phyloP scores from a whole-genome alignment of 2,329 filamentous ascomycete species.

The Ascochyta fabae region DNA sequence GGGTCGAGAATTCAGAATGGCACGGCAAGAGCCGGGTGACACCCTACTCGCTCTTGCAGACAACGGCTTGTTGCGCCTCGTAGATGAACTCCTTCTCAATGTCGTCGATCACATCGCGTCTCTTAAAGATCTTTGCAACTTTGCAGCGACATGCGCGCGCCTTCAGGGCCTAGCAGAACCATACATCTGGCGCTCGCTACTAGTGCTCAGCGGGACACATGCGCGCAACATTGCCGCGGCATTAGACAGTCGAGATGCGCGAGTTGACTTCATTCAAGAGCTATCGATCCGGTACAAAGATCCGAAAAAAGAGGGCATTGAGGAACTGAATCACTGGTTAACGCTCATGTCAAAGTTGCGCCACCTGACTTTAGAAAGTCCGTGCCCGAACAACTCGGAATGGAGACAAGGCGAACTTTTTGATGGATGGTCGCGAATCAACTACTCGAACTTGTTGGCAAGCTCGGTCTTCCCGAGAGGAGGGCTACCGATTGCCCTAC shows the following conservation, averaged over 20 bases:
- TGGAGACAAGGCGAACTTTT: slow-evolving; percentile 33
- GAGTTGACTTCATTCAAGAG: slow-evolving; percentile 35
- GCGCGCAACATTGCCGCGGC: slow-evolving; percentile 32
- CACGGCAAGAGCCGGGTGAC: slow-evolving; percentile 22
- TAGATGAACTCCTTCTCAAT: slow-evolving; percentile 44
- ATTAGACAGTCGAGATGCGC: slow-evolving; percentile 31
- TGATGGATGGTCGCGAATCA: slow-evolving; percentile 38
- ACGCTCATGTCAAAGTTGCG: slow-evolving; percentile 37
- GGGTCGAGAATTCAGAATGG: slow-evolving; percentile 31
- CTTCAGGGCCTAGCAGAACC: slow-evolving; percentile 43
- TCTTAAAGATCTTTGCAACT: slow-evolving; percentile 29
- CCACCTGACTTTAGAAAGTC: slow-evolving; percentile 42
- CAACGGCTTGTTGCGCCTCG: slow-evolving; percentile 34
- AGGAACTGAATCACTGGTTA: slow-evolving; percentile 37
- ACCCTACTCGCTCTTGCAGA: slow-evolving; percentile 24
- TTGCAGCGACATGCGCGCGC: slow-evolving; percentile 40
- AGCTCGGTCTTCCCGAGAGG: slow-evolving; percentile 29
- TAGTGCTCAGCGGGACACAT: slow-evolving; percentile 36
- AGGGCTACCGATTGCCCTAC: slow-evolving; percentile 23
- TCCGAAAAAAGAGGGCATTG: slow-evolving; percentile 34
- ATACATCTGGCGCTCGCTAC: slow-evolving; percentile 42
- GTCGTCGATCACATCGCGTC: slow-evolving; percentile 43
- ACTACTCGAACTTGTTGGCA: slow-evolving; percentile 41
- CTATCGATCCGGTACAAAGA: slow-evolving; percentile 41
- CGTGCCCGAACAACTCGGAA: slow-evolving; percentile 46